These are phyloP conservation scores for Hansenula sp. DNA, from an alignment of 1,139 yeast species.

Conservation along the genomic window DNA sequence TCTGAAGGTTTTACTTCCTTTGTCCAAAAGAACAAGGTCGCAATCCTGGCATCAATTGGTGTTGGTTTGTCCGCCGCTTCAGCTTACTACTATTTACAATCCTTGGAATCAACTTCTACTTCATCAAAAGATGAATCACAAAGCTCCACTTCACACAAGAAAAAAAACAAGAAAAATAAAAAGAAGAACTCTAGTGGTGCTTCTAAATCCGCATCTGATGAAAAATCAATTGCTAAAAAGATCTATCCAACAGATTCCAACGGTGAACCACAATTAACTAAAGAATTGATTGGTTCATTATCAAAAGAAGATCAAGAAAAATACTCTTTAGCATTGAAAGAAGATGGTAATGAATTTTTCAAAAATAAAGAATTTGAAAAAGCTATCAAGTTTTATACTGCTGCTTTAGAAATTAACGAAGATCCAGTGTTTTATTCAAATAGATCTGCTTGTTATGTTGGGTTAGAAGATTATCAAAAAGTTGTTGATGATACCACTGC, in stretches of 20 bases:
- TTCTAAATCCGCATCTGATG: constrained; percentile 29
- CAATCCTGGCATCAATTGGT: constrained; percentile 58
- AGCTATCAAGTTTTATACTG: constrained; percentile 75
- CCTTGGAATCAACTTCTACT: constrained; percentile 22
- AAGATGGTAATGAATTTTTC: constrained; percentile 83
- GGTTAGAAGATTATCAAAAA: constrained; percentile 71
- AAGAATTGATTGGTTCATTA: constrained; percentile 43
- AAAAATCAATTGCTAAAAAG: constrained; percentile 18
- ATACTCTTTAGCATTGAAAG: constrained; percentile 77
- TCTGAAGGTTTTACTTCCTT: constrained; percentile 24
- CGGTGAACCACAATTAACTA: constrained; percentile 55
- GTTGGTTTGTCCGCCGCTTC: constrained; percentile 64
- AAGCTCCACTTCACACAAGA: constrained; percentile 26
- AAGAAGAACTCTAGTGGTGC: neutral
- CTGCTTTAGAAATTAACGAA: constrained; percentile 67
- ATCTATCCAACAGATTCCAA: constrained; percentile 43
- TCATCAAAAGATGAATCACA: constrained; percentile 13
- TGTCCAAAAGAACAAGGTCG: constrained; percentile 54
- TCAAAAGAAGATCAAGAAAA: constrained; percentile 55
- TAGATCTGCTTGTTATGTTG: constrained; percentile 93
- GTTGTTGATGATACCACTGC: constrained; percentile 84
- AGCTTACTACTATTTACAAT: constrained; percentile 45
- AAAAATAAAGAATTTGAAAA: constrained; percentile 62
- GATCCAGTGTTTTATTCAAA: constrained; percentile 93
- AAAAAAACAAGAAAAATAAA: constrained; percentile 36